Evolutionary conservation across 148 eudicot species (phyloP).

Genomic region (Rhododendron molle): DNA sequence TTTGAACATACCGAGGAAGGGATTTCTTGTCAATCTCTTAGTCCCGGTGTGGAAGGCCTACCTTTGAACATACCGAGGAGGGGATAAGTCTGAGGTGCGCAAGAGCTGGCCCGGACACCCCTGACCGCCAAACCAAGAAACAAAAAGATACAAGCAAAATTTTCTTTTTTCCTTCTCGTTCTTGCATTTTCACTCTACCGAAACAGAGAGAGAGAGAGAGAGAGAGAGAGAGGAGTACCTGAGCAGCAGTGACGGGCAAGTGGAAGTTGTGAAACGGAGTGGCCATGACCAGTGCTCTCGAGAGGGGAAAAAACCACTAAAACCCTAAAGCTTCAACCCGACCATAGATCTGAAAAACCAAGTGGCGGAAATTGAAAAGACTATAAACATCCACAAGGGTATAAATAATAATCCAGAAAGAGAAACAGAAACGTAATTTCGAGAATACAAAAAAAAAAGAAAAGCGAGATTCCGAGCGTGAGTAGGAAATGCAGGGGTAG

Average conservation of each 20-base stretch:
- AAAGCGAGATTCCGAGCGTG: not conserved
- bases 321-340: slow-evolving; percentile 42
- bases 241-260: slow-evolving; percentile 66
- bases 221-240: slow-evolving; percentile 28
- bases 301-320: not conserved
- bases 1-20: too few species aligned
- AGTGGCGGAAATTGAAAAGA: not conserved
- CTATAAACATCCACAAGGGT: not conserved
- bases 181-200: not conserved
- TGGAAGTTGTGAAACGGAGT: slow-evolving; percentile 34
- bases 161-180: not conserved
- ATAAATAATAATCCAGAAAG: not conserved
- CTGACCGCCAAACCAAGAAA: not conserved
- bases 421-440: not conserved
- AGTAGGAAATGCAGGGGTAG: not conserved
- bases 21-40: too few species aligned
- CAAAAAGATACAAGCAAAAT: not conserved
- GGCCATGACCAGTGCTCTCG: slow-evolving; percentile 42
- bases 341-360: slow-evolving; percentile 28
- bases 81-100: not conserved
- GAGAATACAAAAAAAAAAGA: not conserved
- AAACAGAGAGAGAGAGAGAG: not conserved
- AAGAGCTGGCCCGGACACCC: not conserved
- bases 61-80: too few species aligned
- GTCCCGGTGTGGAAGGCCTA: too few species aligned